Evolutionary conservation across 192 early-diverging fungal genomes (phyloP).

Genomic region (Mortierella hygrophila): DNA sequence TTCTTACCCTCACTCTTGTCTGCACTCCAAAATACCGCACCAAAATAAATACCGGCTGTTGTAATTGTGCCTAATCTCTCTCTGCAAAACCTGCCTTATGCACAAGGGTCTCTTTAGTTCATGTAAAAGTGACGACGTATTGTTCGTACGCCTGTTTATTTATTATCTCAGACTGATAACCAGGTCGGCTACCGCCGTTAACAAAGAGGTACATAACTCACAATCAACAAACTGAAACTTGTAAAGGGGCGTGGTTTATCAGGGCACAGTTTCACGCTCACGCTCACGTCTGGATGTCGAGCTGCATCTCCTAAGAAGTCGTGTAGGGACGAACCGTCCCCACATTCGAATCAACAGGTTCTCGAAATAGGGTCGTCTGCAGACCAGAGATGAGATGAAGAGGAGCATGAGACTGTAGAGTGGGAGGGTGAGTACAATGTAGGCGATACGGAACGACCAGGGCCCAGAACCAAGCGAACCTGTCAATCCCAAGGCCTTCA

Average conservation of each 20-base stretch:
- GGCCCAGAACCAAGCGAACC: conserved; percentile 34
- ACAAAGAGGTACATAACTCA: neutral
- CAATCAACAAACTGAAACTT: neutral
- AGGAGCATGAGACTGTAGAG: conserved; percentile 49
- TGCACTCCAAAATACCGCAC: neutral
- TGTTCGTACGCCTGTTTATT: neutral
- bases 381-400: conserved; percentile 32
- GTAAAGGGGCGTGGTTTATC: neutral
- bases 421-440: conserved; percentile 42
- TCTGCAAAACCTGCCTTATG: neutral
- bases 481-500: conserved; percentile 27
- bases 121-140: neutral
- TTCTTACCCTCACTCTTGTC: neutral
- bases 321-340: conserved; percentile 26
- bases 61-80: too few species aligned
- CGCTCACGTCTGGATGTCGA: neutral
- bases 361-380: conserved; percentile 47
- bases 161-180: neutral
- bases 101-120: neutral
- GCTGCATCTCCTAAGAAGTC: conserved; percentile 11
- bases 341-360: conserved; percentile 46
- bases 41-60: neutral
- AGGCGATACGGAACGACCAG: conserved; percentile 46
- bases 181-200: neutral
- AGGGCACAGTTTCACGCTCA: neutral